A percentile compares a stretch with the other conserved stretches of the same genome.
These are phyloP conservation scores for Gaertneriomyces semiglobifer DNA, from an alignment of 192 early-diverging fungal species.

Conservation along the genomic window DNA sequence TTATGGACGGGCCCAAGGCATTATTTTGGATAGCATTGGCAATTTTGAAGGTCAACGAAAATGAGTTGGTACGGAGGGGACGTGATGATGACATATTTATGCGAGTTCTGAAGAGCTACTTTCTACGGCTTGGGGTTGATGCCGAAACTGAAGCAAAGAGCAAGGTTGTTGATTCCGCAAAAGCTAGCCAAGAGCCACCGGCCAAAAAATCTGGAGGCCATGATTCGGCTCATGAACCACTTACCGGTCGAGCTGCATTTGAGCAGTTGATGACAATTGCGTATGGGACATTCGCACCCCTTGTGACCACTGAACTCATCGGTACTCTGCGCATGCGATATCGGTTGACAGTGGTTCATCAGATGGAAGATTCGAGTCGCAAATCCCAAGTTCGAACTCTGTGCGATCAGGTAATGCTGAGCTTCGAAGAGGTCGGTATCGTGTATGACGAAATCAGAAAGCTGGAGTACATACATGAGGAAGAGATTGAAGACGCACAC, in stretches of 20 bases:
- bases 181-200: slow-evolving; percentile 13
- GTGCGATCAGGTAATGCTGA: slow-evolving; percentile 49
- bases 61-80: slow-evolving; percentile 37
- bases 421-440: slow-evolving; percentile 49
- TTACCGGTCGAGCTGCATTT: slow-evolving; percentile 43
- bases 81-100: slow-evolving; percentile 58
- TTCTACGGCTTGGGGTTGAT: slow-evolving; percentile 40
- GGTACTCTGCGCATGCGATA: slow-evolving; percentile 47
- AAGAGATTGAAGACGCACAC: slow-evolving; percentile 36
- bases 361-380: slow-evolving; percentile 54
- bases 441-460: slow-evolving; percentile 49
- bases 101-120: slow-evolving; percentile 52
- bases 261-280: slow-evolving; percentile 41
- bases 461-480: slow-evolving; percentile 50
- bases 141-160: slow-evolving; percentile 7
- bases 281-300: slow-evolving; percentile 36
- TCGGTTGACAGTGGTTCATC: slow-evolving; percentile 52
- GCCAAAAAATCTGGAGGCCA: slow-evolving; percentile 3
- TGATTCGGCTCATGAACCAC: not conserved
- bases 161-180: not conserved
- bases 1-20: slow-evolving; percentile 63
- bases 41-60: slow-evolving; percentile 56
- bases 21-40: slow-evolving; percentile 57
- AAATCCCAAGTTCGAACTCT: slow-evolving; percentile 55
- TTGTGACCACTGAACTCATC: slow-evolving; percentile 47